Evolutionary conservation across 2,329 filamentous ascomycete genomes (phyloP).

Genomic region (Aureobasidium sp.): DNA sequence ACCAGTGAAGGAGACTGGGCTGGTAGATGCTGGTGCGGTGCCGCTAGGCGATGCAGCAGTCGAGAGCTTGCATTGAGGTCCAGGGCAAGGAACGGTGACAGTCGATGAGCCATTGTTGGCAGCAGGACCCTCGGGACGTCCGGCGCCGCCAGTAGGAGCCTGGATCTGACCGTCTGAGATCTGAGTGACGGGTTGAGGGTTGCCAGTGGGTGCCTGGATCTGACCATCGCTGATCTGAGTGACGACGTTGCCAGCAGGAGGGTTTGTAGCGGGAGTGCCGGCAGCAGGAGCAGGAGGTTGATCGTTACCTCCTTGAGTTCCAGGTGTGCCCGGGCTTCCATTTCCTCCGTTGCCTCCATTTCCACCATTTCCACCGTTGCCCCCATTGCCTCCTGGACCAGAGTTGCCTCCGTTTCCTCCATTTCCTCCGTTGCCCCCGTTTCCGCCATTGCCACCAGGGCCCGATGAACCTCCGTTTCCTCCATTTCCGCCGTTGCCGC

Average conservation of each 20-base stretch:
- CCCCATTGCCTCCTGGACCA: not conserved
- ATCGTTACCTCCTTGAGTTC: not conserved
- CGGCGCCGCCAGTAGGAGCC: slow-evolving; percentile 15
- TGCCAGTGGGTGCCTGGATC: slow-evolving; percentile 9
- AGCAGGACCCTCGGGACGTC: slow-evolving; percentile 16
- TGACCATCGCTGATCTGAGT: slow-evolving; percentile 26
- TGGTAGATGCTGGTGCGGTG: slow-evolving; percentile 17
- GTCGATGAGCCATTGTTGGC: not conserved
- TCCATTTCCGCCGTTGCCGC: slow-evolving; percentile 14
- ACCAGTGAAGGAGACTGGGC: slow-evolving; percentile 13
- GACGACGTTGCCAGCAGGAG: slow-evolving; percentile 12
- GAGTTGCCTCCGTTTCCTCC: slow-evolving; percentile 10
- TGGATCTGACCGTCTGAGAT: slow-evolving; percentile 21
- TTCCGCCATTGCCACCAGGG: not conserved
- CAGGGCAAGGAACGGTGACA: slow-evolving; percentile 21
- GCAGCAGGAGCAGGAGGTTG: not conserved
- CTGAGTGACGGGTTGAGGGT: slow-evolving; percentile 12
- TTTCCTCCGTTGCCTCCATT: not conserved
- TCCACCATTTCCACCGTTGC: slow-evolving; percentile 1
- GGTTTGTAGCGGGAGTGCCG: not conserved
- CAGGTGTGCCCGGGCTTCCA: slow-evolving; percentile 5
- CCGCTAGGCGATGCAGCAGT: slow-evolving; percentile 18
- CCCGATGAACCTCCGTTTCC: slow-evolving; percentile 5
- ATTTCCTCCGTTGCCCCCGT: slow-evolving; percentile 15
- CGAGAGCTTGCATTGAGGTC: slow-evolving; percentile 22